These are phyloP conservation scores for Sphagnum magellanicum DNA, from an alignment of 228 moss, liverwort and hornwort species.

Conservation along the genomic window DNA sequence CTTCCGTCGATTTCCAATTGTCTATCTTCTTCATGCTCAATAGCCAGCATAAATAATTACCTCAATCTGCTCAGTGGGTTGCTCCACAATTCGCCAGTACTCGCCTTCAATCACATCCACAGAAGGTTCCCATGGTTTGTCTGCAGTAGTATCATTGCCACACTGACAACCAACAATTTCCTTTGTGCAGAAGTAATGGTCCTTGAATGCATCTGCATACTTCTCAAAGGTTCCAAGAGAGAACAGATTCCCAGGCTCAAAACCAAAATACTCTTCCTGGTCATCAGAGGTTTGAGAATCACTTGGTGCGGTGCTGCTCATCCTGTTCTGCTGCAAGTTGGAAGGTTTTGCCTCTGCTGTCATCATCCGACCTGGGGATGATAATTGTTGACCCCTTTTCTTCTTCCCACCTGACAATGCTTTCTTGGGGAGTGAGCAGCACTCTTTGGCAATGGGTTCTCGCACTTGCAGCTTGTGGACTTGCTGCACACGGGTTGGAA, in stretches of 20 bases:
- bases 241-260: slow-evolving; percentile 85
- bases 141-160: slow-evolving; percentile 8
- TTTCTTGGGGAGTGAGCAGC: slow-evolving; percentile 33
- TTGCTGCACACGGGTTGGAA: slow-evolving; percentile 91
- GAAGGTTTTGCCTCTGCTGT: slow-evolving; percentile 19
- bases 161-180: not conserved
- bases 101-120: slow-evolving; percentile 88
- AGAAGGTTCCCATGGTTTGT: slow-evolving; percentile 46
- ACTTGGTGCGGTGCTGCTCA: slow-evolving; percentile 12
- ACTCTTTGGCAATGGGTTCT: slow-evolving; percentile 42
- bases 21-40: no score
- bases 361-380: slow-evolving; percentile 41
- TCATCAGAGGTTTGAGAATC: slow-evolving; percentile 12
- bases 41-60: slow-evolving; percentile 14
- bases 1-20: no score
- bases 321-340: slow-evolving; percentile 7
- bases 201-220: slow-evolving; percentile 86
- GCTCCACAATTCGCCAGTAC: slow-evolving; percentile 97
- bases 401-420: slow-evolving; percentile 30
- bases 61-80: slow-evolving; percentile 92
- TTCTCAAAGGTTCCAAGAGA: slow-evolving; percentile 62
- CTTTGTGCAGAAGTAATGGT: slow-evolving; percentile 57
- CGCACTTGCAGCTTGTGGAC: slow-evolving; percentile 90
- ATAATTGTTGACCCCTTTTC: slow-evolving; percentile 37
- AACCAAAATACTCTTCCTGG: slow-evolving; percentile 76